Conservation (phyloP, 2,329 filamentous ascomycete species). For the Colletotrichum sp. region DNA sequence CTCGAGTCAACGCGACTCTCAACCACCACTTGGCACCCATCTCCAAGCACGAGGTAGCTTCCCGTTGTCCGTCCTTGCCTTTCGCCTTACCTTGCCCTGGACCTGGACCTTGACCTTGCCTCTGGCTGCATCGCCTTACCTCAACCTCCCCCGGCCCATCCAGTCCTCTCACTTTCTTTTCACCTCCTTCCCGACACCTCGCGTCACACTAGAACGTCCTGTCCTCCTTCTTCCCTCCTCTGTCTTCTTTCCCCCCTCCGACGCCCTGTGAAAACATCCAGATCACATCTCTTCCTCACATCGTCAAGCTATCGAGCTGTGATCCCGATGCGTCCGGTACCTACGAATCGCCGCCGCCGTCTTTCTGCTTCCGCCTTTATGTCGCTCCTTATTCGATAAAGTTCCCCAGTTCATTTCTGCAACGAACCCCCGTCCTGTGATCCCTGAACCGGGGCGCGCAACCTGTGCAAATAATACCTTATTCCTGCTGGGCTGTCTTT, state of each 20-base stretch:
- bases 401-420: conserved; percentile 12
- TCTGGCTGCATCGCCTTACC: not conserved
- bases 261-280: not conserved
- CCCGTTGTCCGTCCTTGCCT: not conserved
- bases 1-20: not conserved
- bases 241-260: not conserved
- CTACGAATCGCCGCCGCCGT: not conserved
- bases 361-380: conserved; percentile 12
- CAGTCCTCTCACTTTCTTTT: conserved; percentile 4
- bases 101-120: not conserved
- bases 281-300: not conserved
- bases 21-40: not conserved
- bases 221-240: not conserved
- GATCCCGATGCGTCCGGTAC: conserved; percentile 22
- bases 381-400: conserved; percentile 25
- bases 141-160: not conserved
- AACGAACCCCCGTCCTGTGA: conserved; percentile 9
- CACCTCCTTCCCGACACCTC: conserved; percentile 8
- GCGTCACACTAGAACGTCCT: not conserved
- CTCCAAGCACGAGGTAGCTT: not conserved
- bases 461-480: conserved; percentile 18
- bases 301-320: conserved; percentile 1
- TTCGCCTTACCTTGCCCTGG: not conserved
- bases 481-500: conserved; percentile 6
- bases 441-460: conserved; percentile 7